Conservation (phyloP, 257 asterid genomes). For the Capsicum pubescens region DNA sequence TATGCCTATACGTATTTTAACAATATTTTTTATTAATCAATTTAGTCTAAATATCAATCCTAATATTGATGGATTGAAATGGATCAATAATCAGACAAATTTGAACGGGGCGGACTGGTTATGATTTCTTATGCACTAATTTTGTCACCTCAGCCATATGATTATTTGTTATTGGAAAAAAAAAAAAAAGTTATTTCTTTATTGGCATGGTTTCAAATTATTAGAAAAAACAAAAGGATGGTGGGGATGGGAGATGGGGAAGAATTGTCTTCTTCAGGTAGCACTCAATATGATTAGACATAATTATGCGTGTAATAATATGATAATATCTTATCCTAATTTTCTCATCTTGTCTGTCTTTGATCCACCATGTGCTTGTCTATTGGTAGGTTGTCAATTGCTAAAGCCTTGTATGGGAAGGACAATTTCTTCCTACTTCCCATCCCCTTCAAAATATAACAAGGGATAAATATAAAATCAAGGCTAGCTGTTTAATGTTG, state of each 20-base stretch:
- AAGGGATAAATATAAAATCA: neutral
- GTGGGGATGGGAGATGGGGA: neutral
- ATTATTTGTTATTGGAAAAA: neutral
- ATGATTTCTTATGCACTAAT: too few relatives aligned
- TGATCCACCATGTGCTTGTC: neutral
- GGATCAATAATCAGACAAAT: too few relatives aligned
- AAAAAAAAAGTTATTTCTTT: neutral
- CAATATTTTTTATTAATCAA: too few relatives aligned
- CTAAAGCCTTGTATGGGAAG: neutral
- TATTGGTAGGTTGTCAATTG: constrained; percentile 12
- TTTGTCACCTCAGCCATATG: too few relatives aligned
- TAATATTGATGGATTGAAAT: too few relatives aligned
- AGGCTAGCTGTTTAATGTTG: neutral
- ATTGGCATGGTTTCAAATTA: neutral
- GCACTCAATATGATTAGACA: neutral
- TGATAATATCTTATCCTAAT: neutral
- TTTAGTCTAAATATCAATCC: too few relatives aligned
- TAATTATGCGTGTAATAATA: neutral
- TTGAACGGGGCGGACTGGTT: too few relatives aligned
- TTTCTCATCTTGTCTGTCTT: constrained; percentile 5
- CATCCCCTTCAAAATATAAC: neutral
- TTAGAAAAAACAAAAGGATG: neutral
- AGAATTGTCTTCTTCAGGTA: neutral
- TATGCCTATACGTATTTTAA: too few relatives aligned
- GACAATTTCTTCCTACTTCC: neutral